phyloP scores from a whole-genome alignment of 2,329 filamentous ascomycete species.

The Hypoxylon sp. region DNA sequence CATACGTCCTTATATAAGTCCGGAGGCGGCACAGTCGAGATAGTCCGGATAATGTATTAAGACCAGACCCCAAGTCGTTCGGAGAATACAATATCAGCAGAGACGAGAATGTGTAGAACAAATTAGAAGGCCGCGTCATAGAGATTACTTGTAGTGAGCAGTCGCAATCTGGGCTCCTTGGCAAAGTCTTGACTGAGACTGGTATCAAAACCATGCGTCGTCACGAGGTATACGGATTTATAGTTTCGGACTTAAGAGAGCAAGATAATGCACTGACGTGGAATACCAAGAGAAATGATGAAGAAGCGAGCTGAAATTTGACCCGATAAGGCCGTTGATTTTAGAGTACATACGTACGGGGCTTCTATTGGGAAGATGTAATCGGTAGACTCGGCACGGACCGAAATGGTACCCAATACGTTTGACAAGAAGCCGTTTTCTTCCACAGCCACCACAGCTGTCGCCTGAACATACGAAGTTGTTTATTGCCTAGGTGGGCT shows the following conservation, averaged over 20 bases:
- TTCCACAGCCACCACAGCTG: too few species aligned
- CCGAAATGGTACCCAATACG: conserved; percentile 3
- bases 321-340: conserved; percentile 1
- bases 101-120: background rate
- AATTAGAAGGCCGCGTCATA: conserved; percentile 32
- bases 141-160: conserved; percentile 1
- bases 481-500: background rate
- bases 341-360: conserved; percentile 8
- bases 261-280: background rate
- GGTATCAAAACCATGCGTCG: conserved; percentile 9
- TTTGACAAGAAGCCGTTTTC: too few species aligned
- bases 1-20: conserved; percentile 3
- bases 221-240: conserved; percentile 1
- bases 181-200: conserved; percentile 28
- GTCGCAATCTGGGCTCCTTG: conserved; percentile 29
- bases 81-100: background rate
- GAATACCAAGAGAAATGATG: background rate
- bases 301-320: conserved; percentile 8
- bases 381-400: conserved; percentile 15
- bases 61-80: background rate
- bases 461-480: too few species aligned
- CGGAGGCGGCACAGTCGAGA: conserved; percentile 24
- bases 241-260: conserved; percentile 13
- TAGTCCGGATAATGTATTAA: background rate
- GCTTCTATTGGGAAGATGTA: conserved; percentile 13